phyloP scores from a whole-genome alignment of 352 stramenopile species.

The Globisporangium heterothallicum region DNA sequence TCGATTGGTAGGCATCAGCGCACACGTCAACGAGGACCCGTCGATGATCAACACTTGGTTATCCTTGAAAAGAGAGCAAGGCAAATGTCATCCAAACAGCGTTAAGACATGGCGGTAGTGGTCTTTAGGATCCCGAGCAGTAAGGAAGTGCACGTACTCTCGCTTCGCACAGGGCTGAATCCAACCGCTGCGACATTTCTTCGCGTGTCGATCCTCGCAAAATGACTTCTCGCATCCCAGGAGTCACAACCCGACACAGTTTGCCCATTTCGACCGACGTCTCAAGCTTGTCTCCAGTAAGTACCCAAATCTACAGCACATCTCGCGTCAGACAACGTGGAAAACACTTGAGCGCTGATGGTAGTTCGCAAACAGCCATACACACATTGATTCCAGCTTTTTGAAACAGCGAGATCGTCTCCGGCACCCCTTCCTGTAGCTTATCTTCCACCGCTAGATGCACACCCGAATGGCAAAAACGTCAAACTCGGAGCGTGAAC shows the following conservation, averaged over 20 bases:
- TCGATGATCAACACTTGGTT: slow-evolving; percentile 69
- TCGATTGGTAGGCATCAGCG: slow-evolving; percentile 47
- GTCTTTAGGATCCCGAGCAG: too few relatives aligned
- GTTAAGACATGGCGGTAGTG: too few relatives aligned
- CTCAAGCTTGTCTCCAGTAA: slow-evolving; percentile 97
- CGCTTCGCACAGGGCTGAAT: slow-evolving; percentile 39
- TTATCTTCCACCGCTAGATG: slow-evolving; percentile 94
- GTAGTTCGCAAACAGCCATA: too few relatives aligned
- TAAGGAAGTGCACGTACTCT: slow-evolving; percentile 17
- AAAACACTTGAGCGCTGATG: too few relatives aligned
- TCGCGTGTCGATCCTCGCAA: slow-evolving; percentile 36
- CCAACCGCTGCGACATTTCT: slow-evolving; percentile 47
- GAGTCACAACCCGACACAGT: slow-evolving; percentile 77
- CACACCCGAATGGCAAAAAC: not conserved
- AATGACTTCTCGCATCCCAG: slow-evolving; percentile 77
- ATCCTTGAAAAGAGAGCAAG: slow-evolving; percentile 23
- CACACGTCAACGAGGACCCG: slow-evolving; percentile 51
- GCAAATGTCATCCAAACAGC: not conserved
- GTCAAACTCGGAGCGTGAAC: not conserved
- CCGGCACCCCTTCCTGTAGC: slow-evolving; percentile 94
- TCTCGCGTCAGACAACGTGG: slow-evolving; percentile 3
- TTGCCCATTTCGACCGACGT: slow-evolving; percentile 98
- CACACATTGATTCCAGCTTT: slow-evolving; percentile 95
- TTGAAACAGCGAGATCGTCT: slow-evolving; percentile 86
- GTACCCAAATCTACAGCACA: slow-evolving; percentile 80